Conservation (phyloP, 1,139 yeast genomes). For the Saccharomyces hybrid region DNA sequence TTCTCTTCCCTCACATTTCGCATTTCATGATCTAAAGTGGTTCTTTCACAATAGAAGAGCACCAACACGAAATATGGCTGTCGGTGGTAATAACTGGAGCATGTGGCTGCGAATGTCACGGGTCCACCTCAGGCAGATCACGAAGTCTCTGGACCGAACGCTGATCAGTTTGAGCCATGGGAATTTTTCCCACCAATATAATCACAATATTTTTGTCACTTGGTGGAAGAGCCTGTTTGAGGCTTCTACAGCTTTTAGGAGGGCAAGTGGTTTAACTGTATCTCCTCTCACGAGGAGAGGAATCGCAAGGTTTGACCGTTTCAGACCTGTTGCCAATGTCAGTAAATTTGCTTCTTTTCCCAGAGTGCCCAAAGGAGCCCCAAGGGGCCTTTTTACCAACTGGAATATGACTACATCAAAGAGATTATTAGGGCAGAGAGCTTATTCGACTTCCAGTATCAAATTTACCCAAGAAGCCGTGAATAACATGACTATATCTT, state of each 20-base stretch:
- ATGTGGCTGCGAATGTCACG: not conserved
- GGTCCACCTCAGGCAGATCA: not conserved
- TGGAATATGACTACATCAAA: constrained; percentile 14
- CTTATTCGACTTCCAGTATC: constrained; percentile 16
- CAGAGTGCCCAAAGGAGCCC: constrained; percentile 13
- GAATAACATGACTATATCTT: constrained; percentile 33
- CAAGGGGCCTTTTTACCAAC: constrained; percentile 17
- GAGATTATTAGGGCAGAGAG: constrained; percentile 7
- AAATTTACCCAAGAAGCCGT: constrained; percentile 34
- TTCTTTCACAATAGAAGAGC: not conserved
- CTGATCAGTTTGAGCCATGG: constrained; percentile 4
- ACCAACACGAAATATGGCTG: not conserved
- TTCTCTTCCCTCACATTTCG: not conserved
- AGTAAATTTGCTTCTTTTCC: constrained; percentile 4
- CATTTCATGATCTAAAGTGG: not conserved
- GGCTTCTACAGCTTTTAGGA: not conserved
- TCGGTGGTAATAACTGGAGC: not conserved
- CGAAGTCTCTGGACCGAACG: not conserved
- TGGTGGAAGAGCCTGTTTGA: not conserved
- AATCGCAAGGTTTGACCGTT: constrained; percentile 1
- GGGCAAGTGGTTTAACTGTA: not conserved
- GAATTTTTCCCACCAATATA: constrained; percentile 1
- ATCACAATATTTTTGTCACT: not conserved
- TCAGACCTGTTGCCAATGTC: constrained; percentile 1
- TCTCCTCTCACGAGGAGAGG: not conserved